Conservation (phyloP, 257 asterid species). For the Plantago elongata region DNA sequence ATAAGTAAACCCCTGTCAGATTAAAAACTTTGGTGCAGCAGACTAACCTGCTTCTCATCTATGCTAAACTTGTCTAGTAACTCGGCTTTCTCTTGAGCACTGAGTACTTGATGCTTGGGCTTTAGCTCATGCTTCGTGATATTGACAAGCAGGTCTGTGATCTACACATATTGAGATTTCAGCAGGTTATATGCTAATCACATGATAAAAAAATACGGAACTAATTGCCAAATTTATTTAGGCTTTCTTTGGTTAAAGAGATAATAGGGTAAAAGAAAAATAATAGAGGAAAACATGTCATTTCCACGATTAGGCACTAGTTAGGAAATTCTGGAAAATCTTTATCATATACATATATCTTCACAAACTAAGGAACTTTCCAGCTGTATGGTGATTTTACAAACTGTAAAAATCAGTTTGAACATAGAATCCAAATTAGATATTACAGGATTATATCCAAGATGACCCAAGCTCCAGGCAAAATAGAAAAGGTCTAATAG, state of each 20-base stretch:
- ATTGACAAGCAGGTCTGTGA: conserved; percentile 79
- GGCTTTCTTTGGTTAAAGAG: too few species aligned
- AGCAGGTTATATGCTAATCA: background rate
- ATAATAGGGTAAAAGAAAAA: too few species aligned
- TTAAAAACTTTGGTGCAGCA: background rate
- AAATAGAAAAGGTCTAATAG: background rate
- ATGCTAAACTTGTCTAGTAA: conserved; percentile 64
- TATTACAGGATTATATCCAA: background rate
- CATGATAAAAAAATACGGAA: background rate
- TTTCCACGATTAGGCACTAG: too few species aligned
- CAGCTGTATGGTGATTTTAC: background rate
- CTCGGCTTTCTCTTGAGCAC: conserved; percentile 51
- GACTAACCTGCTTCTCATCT: conserved; percentile 77
- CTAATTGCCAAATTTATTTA: background rate
- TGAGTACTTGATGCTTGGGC: conserved; percentile 81
- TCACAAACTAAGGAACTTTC: too few species aligned
- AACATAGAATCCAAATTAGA: background rate
- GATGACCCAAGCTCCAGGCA: background rate
- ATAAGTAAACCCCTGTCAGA: background rate
- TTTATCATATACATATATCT: too few species aligned
- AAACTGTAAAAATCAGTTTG: background rate
- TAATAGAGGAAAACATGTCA: too few species aligned
- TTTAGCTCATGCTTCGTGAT: conserved; percentile 76
- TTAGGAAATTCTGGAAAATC: too few species aligned
- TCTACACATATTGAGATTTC: conserved; percentile 31